Base-by-base conservation (phyloP, 805 yeast genomes). In the Myxozyma neglecta region DNA sequence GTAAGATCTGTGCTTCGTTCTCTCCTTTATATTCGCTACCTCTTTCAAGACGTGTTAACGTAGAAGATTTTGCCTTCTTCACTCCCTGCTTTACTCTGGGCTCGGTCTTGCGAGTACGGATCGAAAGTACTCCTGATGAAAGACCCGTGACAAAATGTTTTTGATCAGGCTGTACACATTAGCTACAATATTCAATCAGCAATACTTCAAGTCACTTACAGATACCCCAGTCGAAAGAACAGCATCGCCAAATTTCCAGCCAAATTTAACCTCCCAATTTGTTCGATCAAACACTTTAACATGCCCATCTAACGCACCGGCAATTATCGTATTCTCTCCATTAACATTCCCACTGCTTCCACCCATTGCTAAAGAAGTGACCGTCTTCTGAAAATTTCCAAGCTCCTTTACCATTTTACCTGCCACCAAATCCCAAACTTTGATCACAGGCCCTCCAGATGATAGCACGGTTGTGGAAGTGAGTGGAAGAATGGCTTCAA, bases 211-310 rank as follows among this genome's bases (percentile, higher is more conserved):
- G 40, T 32, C 9, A 56, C 64, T 11, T 56, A 60, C 59, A n/a
- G 61, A 42, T 37, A 55, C 51, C 7, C 92, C 98, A 72, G 96
- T 86, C 69, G 90, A 81, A 68, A 94, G 79, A 0, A 94, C 97
- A 44, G 96, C 96, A 29, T 93, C 90, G 40, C 97, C 97, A 72
- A 89, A 93, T 75, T 92, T 93, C 97, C 98, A 93, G 53, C 97
- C 97, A 73, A 91, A 93, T 73, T 88, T 89, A 63, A 93, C 97
- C 63, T 87, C 88, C 90, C 93, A 92, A 18, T 59, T 57, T 34
- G 75, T 70, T 13, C 89, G 83, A 74, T 92, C 97, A 73, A 93
- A 90, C 49, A 92, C 92, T 75, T 94, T 94, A 62, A 94, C 97
- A 75, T 94, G 99, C 20, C 99, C 99, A 76, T 94, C 99, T 60